A percentile compares a stretch with the other conserved stretches of the same genome.
Conservation (phyloP, 495 filamentous ascomycete genomes). For the Opeltia flavorubescens region DNA sequence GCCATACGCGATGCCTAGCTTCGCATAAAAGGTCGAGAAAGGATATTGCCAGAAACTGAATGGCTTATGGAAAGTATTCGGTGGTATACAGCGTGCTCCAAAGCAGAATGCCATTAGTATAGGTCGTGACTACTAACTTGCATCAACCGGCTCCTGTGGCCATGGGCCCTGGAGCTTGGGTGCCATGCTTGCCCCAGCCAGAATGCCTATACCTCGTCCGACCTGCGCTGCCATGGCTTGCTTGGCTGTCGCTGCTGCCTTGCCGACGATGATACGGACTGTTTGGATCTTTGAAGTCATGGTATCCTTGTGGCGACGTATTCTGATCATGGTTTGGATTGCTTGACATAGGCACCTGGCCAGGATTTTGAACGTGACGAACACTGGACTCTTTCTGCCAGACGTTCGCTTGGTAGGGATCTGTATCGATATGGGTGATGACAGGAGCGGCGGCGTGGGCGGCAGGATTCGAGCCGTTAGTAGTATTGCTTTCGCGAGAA, state of each 20-base stretch:
- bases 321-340: slow-evolving; percentile 17
- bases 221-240: slow-evolving; percentile 9
- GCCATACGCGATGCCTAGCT: too few relatives aligned
- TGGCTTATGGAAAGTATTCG: background rate
- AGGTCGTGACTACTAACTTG: too few relatives aligned
- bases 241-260: slow-evolving; percentile 19
- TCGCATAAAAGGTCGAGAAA: too few relatives aligned
- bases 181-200: slow-evolving; percentile 16
- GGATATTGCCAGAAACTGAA: too few relatives aligned
- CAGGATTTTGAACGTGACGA: slow-evolving; percentile 56
- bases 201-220: slow-evolving; percentile 12
- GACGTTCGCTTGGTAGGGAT: slow-evolving; percentile 49
- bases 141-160: slow-evolving; percentile 13
- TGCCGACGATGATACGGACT: slow-evolving; percentile 17
- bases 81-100: background rate
- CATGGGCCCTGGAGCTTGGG: slow-evolving; percentile 8
- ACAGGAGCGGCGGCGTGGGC: slow-evolving; percentile 32
- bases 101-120: background rate
- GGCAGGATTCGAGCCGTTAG: slow-evolving; percentile 25
- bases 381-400: slow-evolving; percentile 75
- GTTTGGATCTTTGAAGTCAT: slow-evolving; percentile 15
- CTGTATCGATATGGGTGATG: slow-evolving; percentile 59
- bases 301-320: slow-evolving; percentile 13
- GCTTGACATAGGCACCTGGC: slow-evolving; percentile 18
- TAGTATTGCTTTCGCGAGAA: slow-evolving; percentile 29